These are phyloP conservation scores for Orbilia brochopaga DNA, from an alignment of 2,329 filamentous ascomycete species.

Conservation along the genomic window DNA sequence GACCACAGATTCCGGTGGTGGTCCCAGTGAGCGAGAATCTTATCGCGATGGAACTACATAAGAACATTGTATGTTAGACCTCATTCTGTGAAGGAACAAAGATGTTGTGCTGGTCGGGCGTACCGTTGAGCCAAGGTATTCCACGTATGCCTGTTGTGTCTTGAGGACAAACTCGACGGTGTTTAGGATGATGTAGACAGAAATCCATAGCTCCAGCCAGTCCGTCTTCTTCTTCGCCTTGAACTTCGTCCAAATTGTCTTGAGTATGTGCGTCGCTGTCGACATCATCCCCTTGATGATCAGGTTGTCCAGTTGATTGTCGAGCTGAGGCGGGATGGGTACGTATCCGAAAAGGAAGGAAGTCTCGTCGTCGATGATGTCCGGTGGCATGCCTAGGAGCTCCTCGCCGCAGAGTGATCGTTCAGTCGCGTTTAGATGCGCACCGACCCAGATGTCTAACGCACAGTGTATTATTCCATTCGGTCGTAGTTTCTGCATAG, in stretches of 20 bases:
- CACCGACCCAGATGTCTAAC: slow-evolving; percentile 49
- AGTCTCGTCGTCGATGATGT: slow-evolving; percentile 42
- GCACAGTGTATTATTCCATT: slow-evolving; percentile 47
- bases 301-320: slow-evolving; percentile 47
- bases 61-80: not conserved
- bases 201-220: slow-evolving; percentile 43
- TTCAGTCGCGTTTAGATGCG: slow-evolving; percentile 44
- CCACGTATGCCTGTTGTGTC: slow-evolving; percentile 44
- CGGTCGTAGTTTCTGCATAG: slow-evolving; percentile 39
- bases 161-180: slow-evolving; percentile 46
- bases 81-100: not conserved
- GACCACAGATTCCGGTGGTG: slow-evolving; percentile 44
- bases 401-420: slow-evolving; percentile 43
- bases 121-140: slow-evolving; percentile 47
- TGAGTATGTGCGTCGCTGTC: slow-evolving; percentile 37
- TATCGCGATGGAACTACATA: slow-evolving; percentile 45
- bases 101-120: too few species aligned
- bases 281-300: slow-evolving; percentile 48
- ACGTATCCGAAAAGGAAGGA: slow-evolving; percentile 47
- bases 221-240: slow-evolving; percentile 48
- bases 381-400: slow-evolving; percentile 37
- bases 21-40: slow-evolving; percentile 48
- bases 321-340: slow-evolving; percentile 40
- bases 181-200: slow-evolving; percentile 40
- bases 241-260: slow-evolving; percentile 48